Percentiles rank a stretch among this genome's conserved stretches.
These are phyloP conservation scores for Hordeum marinum DNA, from an alignment of 176 grass and related monocot genomes.

Conservation along the genomic window DNA sequence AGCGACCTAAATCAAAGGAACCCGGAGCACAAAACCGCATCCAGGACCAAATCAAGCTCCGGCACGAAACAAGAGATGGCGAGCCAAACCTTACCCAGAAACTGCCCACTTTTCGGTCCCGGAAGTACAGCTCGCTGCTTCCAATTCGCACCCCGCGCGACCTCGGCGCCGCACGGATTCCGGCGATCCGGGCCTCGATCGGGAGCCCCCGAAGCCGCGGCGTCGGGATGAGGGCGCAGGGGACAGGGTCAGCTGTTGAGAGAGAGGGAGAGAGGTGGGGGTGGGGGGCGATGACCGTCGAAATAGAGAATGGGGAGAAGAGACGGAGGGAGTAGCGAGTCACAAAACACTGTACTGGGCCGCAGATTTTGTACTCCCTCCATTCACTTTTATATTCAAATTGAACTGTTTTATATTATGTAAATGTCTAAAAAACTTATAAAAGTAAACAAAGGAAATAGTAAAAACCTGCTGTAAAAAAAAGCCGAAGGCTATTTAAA, in stretches of 20 bases:
- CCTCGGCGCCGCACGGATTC: constrained; percentile 7
- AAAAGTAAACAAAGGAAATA: no score
- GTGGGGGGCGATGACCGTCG: constrained; percentile 20
- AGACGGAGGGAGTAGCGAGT: no score
- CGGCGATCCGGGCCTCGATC: constrained; percentile 28
- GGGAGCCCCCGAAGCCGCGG: not conserved
- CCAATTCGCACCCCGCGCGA: not conserved
- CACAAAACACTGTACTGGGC: no score
- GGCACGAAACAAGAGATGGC: not conserved
- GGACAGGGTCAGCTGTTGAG: not conserved
- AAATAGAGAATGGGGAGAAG: not conserved
- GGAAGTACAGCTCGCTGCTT: not conserved
- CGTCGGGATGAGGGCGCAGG: not conserved
- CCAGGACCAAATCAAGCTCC: constrained; percentile 9
- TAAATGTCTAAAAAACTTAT: no score
- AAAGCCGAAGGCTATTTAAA: no score
- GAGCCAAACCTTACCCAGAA: not conserved
- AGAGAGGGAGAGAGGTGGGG: not conserved
- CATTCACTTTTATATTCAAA: no score
- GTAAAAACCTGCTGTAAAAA: no score
- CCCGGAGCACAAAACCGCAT: not conserved
- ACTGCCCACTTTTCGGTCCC: not conserved
- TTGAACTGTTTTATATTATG: no score
- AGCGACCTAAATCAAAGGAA: not conserved
- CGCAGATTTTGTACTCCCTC: no score